phyloP scores from a whole-genome alignment of 805 yeast genomes.

The Metschnikowia drakensbergensis region DNA sequence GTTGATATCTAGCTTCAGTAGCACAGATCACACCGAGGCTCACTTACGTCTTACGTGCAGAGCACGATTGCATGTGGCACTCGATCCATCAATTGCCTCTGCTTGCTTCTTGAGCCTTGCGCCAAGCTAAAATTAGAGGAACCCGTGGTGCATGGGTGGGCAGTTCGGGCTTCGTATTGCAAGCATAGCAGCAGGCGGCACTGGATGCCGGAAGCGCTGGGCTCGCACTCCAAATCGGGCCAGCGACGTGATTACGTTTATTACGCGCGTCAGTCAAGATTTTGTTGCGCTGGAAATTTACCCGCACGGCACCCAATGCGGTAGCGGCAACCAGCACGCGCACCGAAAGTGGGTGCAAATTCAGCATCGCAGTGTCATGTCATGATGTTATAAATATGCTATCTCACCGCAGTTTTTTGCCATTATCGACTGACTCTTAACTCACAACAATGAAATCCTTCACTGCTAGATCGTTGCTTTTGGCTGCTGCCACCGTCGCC shows the following conservation, averaged over 20 bases:
- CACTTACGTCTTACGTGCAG: too few relatives aligned
- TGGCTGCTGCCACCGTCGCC: conserved; percentile 8
- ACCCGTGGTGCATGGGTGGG: not conserved
- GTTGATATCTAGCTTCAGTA: too few relatives aligned
- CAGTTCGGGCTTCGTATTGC: not conserved
- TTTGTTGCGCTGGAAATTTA: not conserved
- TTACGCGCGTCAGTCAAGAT: not conserved
- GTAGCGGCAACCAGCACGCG: not conserved
- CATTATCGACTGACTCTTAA: not conserved
- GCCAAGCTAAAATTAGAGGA: too few relatives aligned
- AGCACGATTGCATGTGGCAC: too few relatives aligned
- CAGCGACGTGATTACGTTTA: not conserved
- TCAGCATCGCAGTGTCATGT: not conserved
- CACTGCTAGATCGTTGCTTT: conserved; percentile 7
- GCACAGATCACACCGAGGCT: too few relatives aligned
- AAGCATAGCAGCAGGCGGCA: not conserved
- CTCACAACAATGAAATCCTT: conserved; percentile 10
- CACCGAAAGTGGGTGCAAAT: conserved; percentile 5
- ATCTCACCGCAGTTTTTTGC: not conserved
- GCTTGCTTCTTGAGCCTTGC: too few relatives aligned
- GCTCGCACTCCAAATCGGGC: not conserved
- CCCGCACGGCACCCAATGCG: not conserved
- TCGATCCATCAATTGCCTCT: too few relatives aligned
- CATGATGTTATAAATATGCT: not conserved
- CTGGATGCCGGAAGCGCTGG: conserved; percentile 4